These are phyloP conservation scores for Verticillium tricorpus DNA, from an alignment of 2,329 filamentous ascomycete genomes.

Conservation along the genomic window DNA sequence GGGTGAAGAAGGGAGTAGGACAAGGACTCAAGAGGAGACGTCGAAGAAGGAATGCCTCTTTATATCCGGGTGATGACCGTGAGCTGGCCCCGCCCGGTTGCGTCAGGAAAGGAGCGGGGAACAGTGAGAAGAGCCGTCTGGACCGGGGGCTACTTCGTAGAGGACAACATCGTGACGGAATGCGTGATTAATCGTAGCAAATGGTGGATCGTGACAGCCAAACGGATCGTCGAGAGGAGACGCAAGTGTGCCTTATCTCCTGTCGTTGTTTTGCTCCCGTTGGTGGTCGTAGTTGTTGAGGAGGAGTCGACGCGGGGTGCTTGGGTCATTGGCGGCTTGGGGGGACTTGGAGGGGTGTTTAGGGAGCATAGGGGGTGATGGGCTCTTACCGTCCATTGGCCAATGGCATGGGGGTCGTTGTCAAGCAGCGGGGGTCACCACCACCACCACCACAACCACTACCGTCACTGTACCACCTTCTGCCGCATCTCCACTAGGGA, in stretches of 20 bases:
- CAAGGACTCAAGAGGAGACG: not conserved
- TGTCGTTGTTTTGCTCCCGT: not conserved
- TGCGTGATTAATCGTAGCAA: not conserved
- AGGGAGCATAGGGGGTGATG: not conserved
- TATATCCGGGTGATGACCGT: not conserved
- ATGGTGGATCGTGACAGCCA: not conserved
- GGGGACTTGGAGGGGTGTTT: not conserved
- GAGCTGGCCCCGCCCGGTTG: not conserved
- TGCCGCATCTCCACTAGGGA: not conserved
- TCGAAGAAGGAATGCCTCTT: not conserved
- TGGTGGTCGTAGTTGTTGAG: not conserved
- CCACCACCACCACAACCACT: not conserved
- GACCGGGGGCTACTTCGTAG: not conserved
- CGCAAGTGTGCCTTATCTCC: not conserved
- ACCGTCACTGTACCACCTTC: not conserved
- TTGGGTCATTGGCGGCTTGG: not conserved
- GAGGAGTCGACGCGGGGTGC: not conserved
- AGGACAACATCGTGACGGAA: not conserved
- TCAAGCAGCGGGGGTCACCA: not conserved
- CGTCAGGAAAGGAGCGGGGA: slow-evolving; percentile 1
- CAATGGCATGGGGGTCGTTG: not conserved
- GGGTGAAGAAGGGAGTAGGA: not conserved
- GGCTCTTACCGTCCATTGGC: not conserved
- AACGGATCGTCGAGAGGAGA: not conserved
- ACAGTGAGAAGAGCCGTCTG: not conserved